Percentiles rank a stretch among this genome's conserved stretches.
Conservation (phyloP, 1,284 basidiomycete genomes). For the Irpex sp. region DNA sequence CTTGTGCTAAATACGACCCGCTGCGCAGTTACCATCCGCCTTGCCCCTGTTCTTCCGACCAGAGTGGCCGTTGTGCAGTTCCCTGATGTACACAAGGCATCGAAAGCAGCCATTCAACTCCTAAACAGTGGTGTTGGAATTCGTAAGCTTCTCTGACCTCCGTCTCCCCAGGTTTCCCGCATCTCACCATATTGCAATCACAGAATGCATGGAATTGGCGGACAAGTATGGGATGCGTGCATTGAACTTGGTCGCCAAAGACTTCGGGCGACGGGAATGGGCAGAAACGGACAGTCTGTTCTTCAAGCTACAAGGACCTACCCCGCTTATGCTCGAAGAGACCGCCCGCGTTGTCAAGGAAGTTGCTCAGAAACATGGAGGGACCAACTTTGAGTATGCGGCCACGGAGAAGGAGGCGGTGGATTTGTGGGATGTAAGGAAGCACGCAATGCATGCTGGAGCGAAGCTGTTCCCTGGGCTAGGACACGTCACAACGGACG, state of each 20-base stretch:
- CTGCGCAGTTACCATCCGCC: slow-evolving; percentile 65
- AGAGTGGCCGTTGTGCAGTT: slow-evolving; percentile 69
- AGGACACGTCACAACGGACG: slow-evolving; percentile 74
- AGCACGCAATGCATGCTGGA: slow-evolving; percentile 76
- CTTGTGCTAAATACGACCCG: too few species aligned
- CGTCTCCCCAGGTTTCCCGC: not conserved
- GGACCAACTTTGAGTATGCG: slow-evolving; percentile 69
- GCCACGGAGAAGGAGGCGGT: slow-evolving; percentile 64
- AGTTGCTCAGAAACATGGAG: slow-evolving; percentile 64
- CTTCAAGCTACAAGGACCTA: slow-evolving; percentile 84
- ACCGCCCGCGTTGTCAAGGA: slow-evolving; percentile 56
- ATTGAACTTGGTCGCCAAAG: slow-evolving; percentile 62
- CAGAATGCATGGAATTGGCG: slow-evolving; percentile 72
- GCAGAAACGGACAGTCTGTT: slow-evolving; percentile 74
- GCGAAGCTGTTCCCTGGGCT: slow-evolving; percentile 43
- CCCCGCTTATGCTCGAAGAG: slow-evolving; percentile 56
- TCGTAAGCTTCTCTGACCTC: slow-evolving; percentile 37
- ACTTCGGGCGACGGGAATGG: slow-evolving; percentile 39
- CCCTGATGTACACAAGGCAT: slow-evolving; percentile 60
- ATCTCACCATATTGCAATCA: not conserved
- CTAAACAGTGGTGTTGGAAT: slow-evolving; percentile 72
- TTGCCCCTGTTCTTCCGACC: slow-evolving; percentile 78
- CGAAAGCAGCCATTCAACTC: slow-evolving; percentile 72
- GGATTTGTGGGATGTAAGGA: slow-evolving; percentile 83
- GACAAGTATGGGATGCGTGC: slow-evolving; percentile 70